These are phyloP conservation scores for Graphiopsis chlorocephala DNA, from an alignment of 2,329 filamentous ascomycete genomes.

Conservation along the genomic window DNA sequence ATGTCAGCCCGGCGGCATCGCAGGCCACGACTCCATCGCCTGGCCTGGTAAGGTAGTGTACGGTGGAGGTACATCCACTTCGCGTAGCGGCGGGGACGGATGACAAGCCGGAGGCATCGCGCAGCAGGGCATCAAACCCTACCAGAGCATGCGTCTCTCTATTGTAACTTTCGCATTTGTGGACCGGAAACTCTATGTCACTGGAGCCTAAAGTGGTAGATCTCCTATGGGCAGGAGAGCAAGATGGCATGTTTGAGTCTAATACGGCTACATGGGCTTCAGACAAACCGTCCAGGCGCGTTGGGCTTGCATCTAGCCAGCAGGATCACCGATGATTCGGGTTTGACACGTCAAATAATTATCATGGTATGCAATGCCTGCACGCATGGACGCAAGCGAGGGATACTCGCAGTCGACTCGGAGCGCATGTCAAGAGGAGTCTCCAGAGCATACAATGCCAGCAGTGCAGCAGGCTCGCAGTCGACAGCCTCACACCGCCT, in stretches of 20 bases:
- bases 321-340: not conserved
- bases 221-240: not conserved
- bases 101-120: conserved; percentile 1
- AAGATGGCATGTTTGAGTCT: not conserved
- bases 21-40: not conserved
- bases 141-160: not conserved
- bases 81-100: not conserved
- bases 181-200: not conserved
- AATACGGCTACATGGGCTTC: not conserved
- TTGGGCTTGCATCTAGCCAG: not conserved
- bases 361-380: not conserved
- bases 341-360: not conserved
- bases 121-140: not conserved
- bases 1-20: not conserved
- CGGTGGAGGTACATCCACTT: not conserved
- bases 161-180: not conserved
- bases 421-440: not conserved
- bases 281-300: not conserved
- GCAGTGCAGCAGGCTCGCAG: not conserved
- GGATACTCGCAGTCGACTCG: not conserved
- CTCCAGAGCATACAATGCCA: not conserved
- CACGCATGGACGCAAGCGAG: not conserved
- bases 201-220: not conserved
- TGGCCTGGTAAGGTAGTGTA: not conserved
- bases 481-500: conserved; percentile 9